phyloP scores from a whole-genome alignment of 1,284 basidiomycete genomes.

The Marasmius sp. region DNA sequence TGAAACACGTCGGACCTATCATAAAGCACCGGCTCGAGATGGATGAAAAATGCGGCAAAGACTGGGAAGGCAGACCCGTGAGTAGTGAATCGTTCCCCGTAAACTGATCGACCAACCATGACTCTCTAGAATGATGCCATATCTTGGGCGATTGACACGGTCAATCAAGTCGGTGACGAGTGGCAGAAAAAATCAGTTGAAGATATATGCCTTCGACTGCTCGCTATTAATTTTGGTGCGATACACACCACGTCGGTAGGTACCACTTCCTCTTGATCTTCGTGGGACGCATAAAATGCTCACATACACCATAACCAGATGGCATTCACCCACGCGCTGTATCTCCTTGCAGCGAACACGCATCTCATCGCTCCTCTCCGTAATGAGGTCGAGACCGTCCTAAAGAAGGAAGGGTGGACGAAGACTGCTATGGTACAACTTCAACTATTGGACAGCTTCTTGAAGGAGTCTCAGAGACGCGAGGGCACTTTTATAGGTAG shows the following conservation, averaged over 20 bases:
- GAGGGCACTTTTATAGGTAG: slow-evolving; percentile 13
- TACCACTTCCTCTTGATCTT: slow-evolving; percentile 21
- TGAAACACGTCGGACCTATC: slow-evolving; percentile 7
- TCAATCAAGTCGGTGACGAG: too few species aligned
- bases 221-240: slow-evolving; percentile 24
- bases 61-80: slow-evolving; percentile 17
- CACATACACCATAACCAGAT: slow-evolving; percentile 15
- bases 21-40: slow-evolving; percentile 15
- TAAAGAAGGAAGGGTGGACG: slow-evolving; percentile 40
- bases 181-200: slow-evolving; percentile 16
- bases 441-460: slow-evolving; percentile 41
- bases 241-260: slow-evolving; percentile 27
- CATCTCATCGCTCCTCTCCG: slow-evolving; percentile 38
- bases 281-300: slow-evolving; percentile 27
- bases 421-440: slow-evolving; percentile 37
- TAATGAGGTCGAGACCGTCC: slow-evolving; percentile 37
- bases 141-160: slow-evolving; percentile 14
- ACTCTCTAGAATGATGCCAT: slow-evolving; percentile 11
- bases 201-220: slow-evolving; percentile 16
- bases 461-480: slow-evolving; percentile 24
- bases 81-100: not conserved
- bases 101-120: too few species aligned
- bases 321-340: slow-evolving; percentile 37
- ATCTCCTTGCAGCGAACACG: slow-evolving; percentile 38
- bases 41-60: slow-evolving; percentile 13